phyloP scores from a whole-genome alignment of 495 filamentous ascomycete species.

The Aspergillus sclerotiicarbonarius region DNA sequence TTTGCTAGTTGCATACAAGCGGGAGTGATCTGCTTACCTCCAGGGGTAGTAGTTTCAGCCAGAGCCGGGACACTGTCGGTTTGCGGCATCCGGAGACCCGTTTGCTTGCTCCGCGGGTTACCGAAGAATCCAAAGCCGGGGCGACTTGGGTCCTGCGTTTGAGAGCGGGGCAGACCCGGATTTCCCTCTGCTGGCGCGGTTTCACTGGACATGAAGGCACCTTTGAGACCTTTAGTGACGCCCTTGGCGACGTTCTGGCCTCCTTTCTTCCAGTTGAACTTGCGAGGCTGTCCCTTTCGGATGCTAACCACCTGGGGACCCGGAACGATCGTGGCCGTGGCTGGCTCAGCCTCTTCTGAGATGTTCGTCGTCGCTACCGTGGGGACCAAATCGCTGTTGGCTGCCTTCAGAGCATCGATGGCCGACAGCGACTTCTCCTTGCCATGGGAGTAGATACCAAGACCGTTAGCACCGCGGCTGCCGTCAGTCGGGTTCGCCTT shows the following conservation, averaged over 20 bases:
- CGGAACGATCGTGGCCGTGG: constrained; percentile 62
- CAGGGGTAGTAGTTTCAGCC: constrained; percentile 56
- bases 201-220: constrained; percentile 62
- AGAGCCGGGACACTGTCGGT: constrained; percentile 53
- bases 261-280: constrained; percentile 98
- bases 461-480: constrained; percentile 61
- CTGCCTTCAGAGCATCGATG: constrained; percentile 53
- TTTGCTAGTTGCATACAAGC: neutral
- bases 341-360: constrained; percentile 63
- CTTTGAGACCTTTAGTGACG: constrained; percentile 88
- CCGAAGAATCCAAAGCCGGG: constrained; percentile 77
- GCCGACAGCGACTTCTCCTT: constrained; percentile 73
- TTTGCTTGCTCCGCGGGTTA: constrained; percentile 50
- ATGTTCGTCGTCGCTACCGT: constrained; percentile 58
- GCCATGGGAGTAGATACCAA: constrained; percentile 79
- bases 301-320: constrained; percentile 91
- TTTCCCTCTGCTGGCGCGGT: constrained; percentile 36
- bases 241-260: constrained; percentile 90
- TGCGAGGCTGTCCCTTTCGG: constrained; percentile 85
- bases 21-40: constrained; percentile 26
- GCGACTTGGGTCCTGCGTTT: constrained; percentile 53
- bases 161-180: constrained; percentile 46
- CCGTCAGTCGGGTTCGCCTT: constrained; percentile 69
- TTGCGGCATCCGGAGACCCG: constrained; percentile 47
- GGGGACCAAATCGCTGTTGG: constrained; percentile 46